phyloP scores from a whole-genome alignment of 1,284 basidiomycete genomes.

The Puccinia polysora region DNA sequence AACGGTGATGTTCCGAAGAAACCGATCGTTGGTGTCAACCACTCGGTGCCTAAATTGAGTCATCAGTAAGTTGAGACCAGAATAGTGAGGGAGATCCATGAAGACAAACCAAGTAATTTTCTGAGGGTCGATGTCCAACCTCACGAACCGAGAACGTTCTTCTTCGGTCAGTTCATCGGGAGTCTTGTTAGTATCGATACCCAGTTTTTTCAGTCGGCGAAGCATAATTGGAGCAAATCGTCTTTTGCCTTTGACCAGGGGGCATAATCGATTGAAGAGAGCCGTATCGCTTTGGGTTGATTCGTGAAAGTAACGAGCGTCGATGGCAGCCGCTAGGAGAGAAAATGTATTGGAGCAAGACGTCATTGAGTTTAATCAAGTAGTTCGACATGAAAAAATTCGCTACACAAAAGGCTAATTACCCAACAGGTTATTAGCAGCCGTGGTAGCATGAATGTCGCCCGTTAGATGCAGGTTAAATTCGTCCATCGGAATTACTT shows the following conservation, averaged over 20 bases:
- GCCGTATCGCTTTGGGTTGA: slow-evolving; percentile 91
- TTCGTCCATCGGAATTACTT: slow-evolving; percentile 99
- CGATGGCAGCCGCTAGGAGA: slow-evolving; percentile 81
- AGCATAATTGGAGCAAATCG: slow-evolving; percentile 95
- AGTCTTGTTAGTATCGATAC: slow-evolving; percentile 70
- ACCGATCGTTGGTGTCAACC: slow-evolving; percentile 92
- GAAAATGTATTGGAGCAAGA: slow-evolving; percentile 8
- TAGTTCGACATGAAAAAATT: no score
- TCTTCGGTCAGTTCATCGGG: slow-evolving; percentile 88
- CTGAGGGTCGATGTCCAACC: slow-evolving; percentile 82
- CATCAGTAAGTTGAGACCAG: neutral
- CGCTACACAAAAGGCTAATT: no score
- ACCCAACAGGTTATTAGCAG: slow-evolving; percentile 93
- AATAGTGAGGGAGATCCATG: neutral
- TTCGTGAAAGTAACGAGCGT: slow-evolving; percentile 98
- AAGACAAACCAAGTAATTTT: slow-evolving; percentile 76
- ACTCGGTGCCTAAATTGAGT: slow-evolving; percentile 66
- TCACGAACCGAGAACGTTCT: slow-evolving; percentile 81
- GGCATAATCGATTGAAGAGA: slow-evolving; percentile 85
- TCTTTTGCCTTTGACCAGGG: slow-evolving; percentile 87
- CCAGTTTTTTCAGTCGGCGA: slow-evolving; percentile 87
- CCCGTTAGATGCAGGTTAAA: slow-evolving; percentile 95
- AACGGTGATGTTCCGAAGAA: slow-evolving; percentile 88
- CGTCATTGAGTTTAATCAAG: neutral
- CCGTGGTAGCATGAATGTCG: slow-evolving; percentile 95